Base-by-base conservation (phyloP, 2,329 filamentous ascomycete species). In the Aspergillus eucalypticola region DNA sequence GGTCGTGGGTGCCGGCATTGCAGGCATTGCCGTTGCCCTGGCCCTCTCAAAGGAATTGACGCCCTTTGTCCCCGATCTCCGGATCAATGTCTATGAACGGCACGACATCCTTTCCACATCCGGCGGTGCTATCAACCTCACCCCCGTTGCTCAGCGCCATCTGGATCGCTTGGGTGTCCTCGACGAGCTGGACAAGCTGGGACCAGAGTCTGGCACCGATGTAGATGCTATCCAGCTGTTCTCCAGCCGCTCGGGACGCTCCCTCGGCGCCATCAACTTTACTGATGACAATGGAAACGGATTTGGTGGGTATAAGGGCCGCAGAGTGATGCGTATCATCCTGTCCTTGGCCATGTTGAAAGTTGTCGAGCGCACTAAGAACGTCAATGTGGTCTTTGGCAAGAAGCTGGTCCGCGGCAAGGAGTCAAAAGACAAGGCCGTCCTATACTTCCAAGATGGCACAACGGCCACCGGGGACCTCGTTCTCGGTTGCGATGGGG, bases 91-190 rank as follows among this genome's bases (percentile, higher is more conserved):
- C 21, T 79, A 72, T 58, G 78, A 80, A 62, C 71, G 77, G 21
- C 73, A 77, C 59, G 70, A 75, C 15, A 64, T 77, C 7, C 72
- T 78, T 6, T 76, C 78, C 0, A 80, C 77, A 5, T 75, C 76
- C 11, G 78, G 78, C 8, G 78, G 78, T 8, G 78, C 78, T 3
- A 77, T 81, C 59, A 78, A 78, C 59, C 65, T 81, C 17, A 79
- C 78, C 0, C 78, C 79, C 1, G 78, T 78, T 8, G 79, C 78
- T 2, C 71, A 80, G 41, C 70, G 78, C 7, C 76, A 79, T 62
- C 73, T 81, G 5, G 74, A 77, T 25, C 72, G 76, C 38, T 66
- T 81, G 4, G 77, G 78, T 1, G 73, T 79, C 2, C 67, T 79
- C 2, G 63, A 71, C 1, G 74, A 77, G 55, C 63, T 80, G 19